phyloP scores from a whole-genome alignment of 331 rosid genomes.

The Arachis monticola region DNA sequence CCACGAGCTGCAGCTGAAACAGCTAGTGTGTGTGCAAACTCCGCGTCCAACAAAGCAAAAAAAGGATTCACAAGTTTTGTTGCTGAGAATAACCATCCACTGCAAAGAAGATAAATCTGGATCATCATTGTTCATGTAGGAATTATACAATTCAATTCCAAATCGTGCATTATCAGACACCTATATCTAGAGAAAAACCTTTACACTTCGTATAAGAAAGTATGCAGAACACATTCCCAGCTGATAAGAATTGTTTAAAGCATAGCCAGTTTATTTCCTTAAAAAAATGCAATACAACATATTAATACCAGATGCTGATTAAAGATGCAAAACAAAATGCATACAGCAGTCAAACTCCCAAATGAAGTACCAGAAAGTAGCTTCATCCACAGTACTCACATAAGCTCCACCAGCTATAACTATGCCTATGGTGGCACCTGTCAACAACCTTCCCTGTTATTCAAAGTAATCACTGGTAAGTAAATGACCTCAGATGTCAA shows the following conservation, averaged over 20 bases:
- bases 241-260: neutral
- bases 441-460: constrained; percentile 76
- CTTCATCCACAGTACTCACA: constrained; percentile 99
- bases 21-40: constrained; percentile 80
- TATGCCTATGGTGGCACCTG: constrained; percentile 86
- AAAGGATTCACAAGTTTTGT: constrained; percentile 92
- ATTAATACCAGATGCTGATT: neutral
- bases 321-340: constrained; percentile 37
- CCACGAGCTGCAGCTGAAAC: constrained; percentile 97
- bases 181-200: constrained; percentile 4
- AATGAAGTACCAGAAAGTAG: constrained; percentile 94
- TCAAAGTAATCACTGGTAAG: constrained; percentile 37
- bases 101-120: constrained; percentile 52
- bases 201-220: neutral
- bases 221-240: constrained; percentile 18
- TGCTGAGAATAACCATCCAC: constrained; percentile 97
- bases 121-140: constrained; percentile 38
- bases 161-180: constrained; percentile 15
- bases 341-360: constrained; percentile 36
- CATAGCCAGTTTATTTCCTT: constrained; percentile 2
- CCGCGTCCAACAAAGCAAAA: constrained; percentile 92
- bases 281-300: neutral
- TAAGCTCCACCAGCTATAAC: constrained; percentile 96
- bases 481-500: constrained; percentile 27
- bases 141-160: constrained; percentile 29